Base-by-base conservation (phyloP, 805 yeast species). In the Candida jianshihensis region DNA sequence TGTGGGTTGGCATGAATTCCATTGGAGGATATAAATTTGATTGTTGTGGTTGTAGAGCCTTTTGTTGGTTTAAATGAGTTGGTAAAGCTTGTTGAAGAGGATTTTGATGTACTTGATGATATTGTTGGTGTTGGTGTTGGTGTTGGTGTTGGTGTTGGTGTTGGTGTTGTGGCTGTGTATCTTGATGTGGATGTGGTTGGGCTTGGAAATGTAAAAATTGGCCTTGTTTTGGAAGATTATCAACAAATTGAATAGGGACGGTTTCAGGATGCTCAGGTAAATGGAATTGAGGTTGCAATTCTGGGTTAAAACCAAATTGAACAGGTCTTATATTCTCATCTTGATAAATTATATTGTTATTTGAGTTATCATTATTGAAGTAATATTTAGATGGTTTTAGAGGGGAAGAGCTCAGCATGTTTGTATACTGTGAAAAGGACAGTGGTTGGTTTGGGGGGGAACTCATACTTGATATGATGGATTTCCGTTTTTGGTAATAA, bases 91-190 rank as follows among this genome's bases (percentile, higher is more conserved):
- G 30, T 6, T 34, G 35, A 29, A 30, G 36, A 1, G 26, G 38
- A 22, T 35, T 37, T 14, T 30, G 39, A 18, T 31, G 38, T 18
- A 22, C 35, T 12, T 34, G 36, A 22, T 39, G 31, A 17, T 35
- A 34, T 17, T 34, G 35, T 9, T 35, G 36, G 26, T 41, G 47
- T 16, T 32, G 31, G 27, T 78, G 81, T 48, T 78, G 85, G 11
- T 31, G 39, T n/a, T 29, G 37, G 18, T 42, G 36, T 33, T 33
- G 41, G 4, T 11, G 27, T 14, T 33, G 34, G 6, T 30, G 39
- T 13, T 35, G 42, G 25, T 22, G 47, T 18, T 30, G 35, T n/a
- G 38, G 17, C 3, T 24, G n/a, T 30, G 19, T 27, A 21, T 26
- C 24, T 36, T 31, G 35, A 28, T 19, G 39, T n/a, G n/a, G n/a